Base-by-base conservation (phyloP, 2,329 filamentous ascomycete genomes). In the Trichoderma brevicompactum region DNA sequence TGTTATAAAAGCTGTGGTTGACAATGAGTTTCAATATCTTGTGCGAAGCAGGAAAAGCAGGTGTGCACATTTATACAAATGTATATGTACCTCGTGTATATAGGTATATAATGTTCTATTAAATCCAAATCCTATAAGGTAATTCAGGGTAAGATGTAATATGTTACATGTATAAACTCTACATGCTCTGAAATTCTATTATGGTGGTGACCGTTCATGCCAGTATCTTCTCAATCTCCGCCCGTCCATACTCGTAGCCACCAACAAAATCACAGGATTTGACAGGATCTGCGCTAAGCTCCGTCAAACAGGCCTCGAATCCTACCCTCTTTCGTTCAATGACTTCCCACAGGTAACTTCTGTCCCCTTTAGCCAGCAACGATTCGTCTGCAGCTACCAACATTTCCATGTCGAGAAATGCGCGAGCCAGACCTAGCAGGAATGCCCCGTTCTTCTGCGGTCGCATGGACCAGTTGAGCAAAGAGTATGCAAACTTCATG, bases 211-310 rank as follows among this genome's bases (percentile, higher is more conserved):
- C 38, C 19, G 13, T 5, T 55, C 15, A 55, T 28, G 53, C 38
- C 19, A 55, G 15, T 43, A 55, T 34, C 15, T 55, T 55, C 23
- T 55, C 53, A 43, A 55, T 55, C 38, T 55, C 53, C 8, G 53
- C 23, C 15, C 53, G 53, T 32, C 53, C 38, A 55, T 55, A 43
- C 53, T 55, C 19, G 23, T 55, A 55, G 17, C 53, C 53, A 13
- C 53, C 53, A 32, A 55, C 38, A 43, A 55, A 55, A 2, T 55
- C 53, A 43, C 53, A 32, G 32, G 38, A 55, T 19, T 43, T 55
- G 53, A 23, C 53, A 6, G 53, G 53, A 34, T 55, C 53, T 12
- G 38, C 15, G 7, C 7, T n/a, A 19, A 55, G 38, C 38, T 55
- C 53, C 19, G 19, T 12, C 53, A 55, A 17, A n/a, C 53, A 55